Conservation (phyloP, 2,329 filamentous ascomycete species). For the Aspergillus tamarii region DNA sequence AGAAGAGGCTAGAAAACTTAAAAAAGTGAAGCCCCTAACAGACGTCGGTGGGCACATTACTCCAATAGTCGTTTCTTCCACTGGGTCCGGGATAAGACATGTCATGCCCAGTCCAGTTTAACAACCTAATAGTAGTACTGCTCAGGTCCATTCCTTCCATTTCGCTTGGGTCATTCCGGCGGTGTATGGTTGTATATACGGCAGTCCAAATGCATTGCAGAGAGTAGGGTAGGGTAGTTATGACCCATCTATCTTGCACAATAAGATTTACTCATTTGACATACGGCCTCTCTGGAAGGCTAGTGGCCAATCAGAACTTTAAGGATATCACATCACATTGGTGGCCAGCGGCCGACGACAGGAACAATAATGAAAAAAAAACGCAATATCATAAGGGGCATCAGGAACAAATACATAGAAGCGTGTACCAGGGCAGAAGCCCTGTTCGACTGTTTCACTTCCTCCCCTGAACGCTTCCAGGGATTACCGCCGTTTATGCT, state of each 20-base stretch:
- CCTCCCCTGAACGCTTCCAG: background rate
- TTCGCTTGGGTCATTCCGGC: background rate
- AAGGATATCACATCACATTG: conserved; percentile 12
- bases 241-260: background rate
- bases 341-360: conserved; percentile 6
- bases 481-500: conserved; percentile 20
- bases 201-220: background rate
- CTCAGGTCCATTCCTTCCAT: background rate
- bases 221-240: background rate
- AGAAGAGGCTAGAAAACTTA: background rate
- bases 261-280: background rate
- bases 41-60: background rate
- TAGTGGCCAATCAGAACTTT: conserved; percentile 2
- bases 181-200: background rate
- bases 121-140: background rate
- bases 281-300: background rate
- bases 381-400: conserved; percentile 6
- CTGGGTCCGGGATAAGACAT: conserved; percentile 5
- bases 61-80: conserved; percentile 1
- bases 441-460: background rate
- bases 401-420: conserved; percentile 6
- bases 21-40: background rate
- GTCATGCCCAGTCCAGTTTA: conserved; percentile 4
- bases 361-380: conserved; percentile 6
- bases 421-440: conserved; percentile 9